Evolutionary conservation across 2,329 filamentous ascomycete genomes (phyloP).

Genomic region (Xylariaceae sp.): DNA sequence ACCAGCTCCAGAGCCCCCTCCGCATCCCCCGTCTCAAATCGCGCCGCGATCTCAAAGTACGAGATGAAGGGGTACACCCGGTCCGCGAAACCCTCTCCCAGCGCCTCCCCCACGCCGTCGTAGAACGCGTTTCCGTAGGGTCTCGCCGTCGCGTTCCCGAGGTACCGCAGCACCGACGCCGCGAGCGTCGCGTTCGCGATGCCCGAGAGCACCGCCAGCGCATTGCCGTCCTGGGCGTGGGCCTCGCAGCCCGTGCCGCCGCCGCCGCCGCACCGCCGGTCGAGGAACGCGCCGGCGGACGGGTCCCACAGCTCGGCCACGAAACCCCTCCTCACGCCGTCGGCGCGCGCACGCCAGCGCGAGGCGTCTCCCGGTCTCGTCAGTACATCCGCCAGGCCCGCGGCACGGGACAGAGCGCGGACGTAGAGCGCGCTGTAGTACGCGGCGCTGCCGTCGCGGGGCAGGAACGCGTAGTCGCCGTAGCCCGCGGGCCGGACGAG

Average conservation of each 20-base stretch:
- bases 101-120: conserved; percentile 36
- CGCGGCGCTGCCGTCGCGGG: conserved; percentile 41
- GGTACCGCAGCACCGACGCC: conserved; percentile 34
- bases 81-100: conserved; percentile 31
- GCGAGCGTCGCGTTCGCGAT: conserved; percentile 26
- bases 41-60: conserved; percentile 48
- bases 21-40: conserved; percentile 33
- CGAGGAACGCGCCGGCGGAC: conserved; percentile 39
- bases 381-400: conserved; percentile 34
- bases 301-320: conserved; percentile 37
- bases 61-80: conserved; percentile 49
- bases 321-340: conserved; percentile 30
- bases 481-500: conserved; percentile 40
- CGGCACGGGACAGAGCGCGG: conserved; percentile 39
- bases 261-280: conserved; percentile 31
- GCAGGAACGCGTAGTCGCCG: conserved; percentile 49
- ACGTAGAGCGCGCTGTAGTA: conserved; percentile 51
- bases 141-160: conserved; percentile 29
- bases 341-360: conserved; percentile 36
- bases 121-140: conserved; percentile 50
- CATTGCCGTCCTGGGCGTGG: conserved; percentile 49
- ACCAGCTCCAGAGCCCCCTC: conserved; percentile 40
- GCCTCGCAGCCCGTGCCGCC: conserved; percentile 31
- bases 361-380: conserved; percentile 21
- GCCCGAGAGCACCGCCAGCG: conserved; percentile 38